These are phyloP conservation scores for Jackrogersella multiformis DNA, from an alignment of 495 filamentous ascomycete genomes.

Conservation along the genomic window DNA sequence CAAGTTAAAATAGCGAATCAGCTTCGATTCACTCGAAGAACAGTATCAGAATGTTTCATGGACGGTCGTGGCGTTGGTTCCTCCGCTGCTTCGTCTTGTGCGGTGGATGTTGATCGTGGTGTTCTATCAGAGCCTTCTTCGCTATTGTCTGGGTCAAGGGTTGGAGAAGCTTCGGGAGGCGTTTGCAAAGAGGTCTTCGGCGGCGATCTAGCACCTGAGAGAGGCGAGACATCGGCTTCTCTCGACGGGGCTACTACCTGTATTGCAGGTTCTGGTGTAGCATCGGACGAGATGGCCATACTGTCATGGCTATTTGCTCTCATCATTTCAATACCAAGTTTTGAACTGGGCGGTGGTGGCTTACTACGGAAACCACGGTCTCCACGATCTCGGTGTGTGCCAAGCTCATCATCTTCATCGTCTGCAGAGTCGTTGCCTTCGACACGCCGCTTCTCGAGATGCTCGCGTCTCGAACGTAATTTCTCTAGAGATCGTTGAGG, in stretches of 20 bases:
- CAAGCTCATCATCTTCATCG: constrained; percentile 92
- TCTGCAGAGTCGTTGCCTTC: constrained; percentile 88
- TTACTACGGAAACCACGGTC: constrained; percentile 59
- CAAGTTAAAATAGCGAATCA: constrained; percentile 2
- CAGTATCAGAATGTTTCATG: constrained; percentile 25
- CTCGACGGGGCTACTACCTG: constrained; percentile 54
- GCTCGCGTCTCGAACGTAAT: constrained; percentile 77
- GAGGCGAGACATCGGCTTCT: constrained; percentile 40
- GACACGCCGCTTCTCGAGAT: constrained; percentile 75
- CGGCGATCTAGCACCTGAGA: constrained; percentile 19
- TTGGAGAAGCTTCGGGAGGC: constrained; percentile 34
- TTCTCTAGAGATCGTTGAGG: constrained; percentile 80
- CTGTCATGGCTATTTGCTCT: constrained; percentile 91
- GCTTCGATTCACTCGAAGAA: background rate
- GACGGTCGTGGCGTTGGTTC: constrained; percentile 37
- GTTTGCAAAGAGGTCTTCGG: constrained; percentile 21
- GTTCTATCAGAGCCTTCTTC: constrained; percentile 33
- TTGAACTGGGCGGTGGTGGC: constrained; percentile 66
- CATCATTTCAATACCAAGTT: constrained; percentile 95
- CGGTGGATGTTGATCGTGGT: constrained; percentile 28
- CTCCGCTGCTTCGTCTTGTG: constrained; percentile 23
- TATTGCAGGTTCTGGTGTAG: constrained; percentile 50
- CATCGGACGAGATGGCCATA: constrained; percentile 63
- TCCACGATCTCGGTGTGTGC: constrained; percentile 63
- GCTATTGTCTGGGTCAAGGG: background rate